Percentiles rank a stretch among this genome's conserved stretches.
Conservation (phyloP, 1,284 basidiomycete species). For the Pholiota adiposa region DNA sequence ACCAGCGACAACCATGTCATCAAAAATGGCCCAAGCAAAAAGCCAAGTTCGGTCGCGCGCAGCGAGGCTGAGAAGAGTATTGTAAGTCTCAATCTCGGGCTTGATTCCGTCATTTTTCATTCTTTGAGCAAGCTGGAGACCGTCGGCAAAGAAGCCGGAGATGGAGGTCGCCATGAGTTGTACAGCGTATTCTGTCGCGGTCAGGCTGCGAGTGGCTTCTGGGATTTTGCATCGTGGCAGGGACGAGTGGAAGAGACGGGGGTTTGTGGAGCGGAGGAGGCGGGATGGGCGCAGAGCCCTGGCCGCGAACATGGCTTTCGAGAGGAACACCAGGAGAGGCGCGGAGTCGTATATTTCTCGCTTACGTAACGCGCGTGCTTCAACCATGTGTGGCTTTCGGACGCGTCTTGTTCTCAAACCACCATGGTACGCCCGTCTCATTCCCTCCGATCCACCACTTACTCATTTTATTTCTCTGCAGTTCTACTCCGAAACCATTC, state of each 20-base stretch:
- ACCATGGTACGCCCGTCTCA: slow-evolving; percentile 36
- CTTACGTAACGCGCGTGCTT: slow-evolving; percentile 28
- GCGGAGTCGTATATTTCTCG: background rate
- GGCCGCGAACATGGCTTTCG: slow-evolving; percentile 3
- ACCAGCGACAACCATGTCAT: slow-evolving; percentile 68
- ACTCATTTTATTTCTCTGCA: slow-evolving; percentile 30
- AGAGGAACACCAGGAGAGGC: background rate
- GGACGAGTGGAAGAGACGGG: background rate
- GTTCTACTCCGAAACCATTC: slow-evolving; percentile 94
- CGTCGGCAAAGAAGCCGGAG: slow-evolving; percentile 28
- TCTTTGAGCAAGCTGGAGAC: slow-evolving; percentile 42
- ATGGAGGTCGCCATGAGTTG: slow-evolving; percentile 43
- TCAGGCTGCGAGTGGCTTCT: background rate
- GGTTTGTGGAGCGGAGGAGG: background rate
- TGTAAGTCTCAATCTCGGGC: slow-evolving; percentile 62
- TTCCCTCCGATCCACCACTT: background rate
- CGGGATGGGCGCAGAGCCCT: slow-evolving; percentile 1
- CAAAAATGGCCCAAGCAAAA: slow-evolving; percentile 72
- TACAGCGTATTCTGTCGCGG: slow-evolving; percentile 40
- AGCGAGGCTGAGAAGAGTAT: slow-evolving; percentile 53
- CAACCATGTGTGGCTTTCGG: slow-evolving; percentile 12
- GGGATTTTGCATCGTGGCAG: background rate
- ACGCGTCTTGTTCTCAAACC: slow-evolving; percentile 33
- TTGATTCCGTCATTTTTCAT: slow-evolving; percentile 58
- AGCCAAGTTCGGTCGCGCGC: slow-evolving; percentile 42